Base-by-base conservation (phyloP, 2,329 filamentous ascomycete genomes). In the Ophiostoma triangulosporum region DNA sequence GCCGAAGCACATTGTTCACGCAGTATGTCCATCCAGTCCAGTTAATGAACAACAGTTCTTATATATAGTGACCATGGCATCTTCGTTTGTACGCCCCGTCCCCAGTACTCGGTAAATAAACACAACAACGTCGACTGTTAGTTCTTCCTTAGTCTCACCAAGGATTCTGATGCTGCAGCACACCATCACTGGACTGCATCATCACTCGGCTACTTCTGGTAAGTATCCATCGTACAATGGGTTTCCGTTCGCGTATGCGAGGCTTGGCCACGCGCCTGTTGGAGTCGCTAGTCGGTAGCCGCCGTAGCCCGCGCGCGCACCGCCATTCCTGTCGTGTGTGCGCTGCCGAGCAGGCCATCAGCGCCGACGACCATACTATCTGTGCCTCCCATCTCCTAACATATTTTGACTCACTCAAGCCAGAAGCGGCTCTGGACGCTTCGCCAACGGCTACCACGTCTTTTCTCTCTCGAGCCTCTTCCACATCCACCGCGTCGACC, bases 361-460 rank as follows among this genome's bases (percentile, higher is more conserved):
- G 24, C 6, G 33, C 43, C 15, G 43, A 50, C 26, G 48, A 51
- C 31, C 15, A 38, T 4, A n/a, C 32, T 12, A 43, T 43, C 26
- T 52, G 2, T 48, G 33, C n/a, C 66, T 70, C 45, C 3, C 51
- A 55, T n/a, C 53, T 36, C 20, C 15, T 35, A 1, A n/a, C 45
- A 12, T 43, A 31, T 24, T 43, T 51, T 22, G 17, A 35, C 33
- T 48, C 40, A 24, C 26, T 50, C 6, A 14, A n/a, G 24, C 17
- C 24, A n/a, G n/a, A n/a, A n/a, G n/a, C n/a, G n/a, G n/a, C n/a
- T n/a, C n/a, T n/a, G n/a, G n/a, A n/a, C n/a, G n/a, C n/a, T n/a
- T n/a, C n/a, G n/a, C n/a, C n/a, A n/a, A n/a, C n/a, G n/a, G n/a
- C 24, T 58, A 59, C 53, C 17, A 9, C 20, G 26, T 17, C 43